These are phyloP conservation scores for Entomortierella chlamydospora DNA, from an alignment of 192 early-diverging fungal species.

Conservation along the genomic window DNA sequence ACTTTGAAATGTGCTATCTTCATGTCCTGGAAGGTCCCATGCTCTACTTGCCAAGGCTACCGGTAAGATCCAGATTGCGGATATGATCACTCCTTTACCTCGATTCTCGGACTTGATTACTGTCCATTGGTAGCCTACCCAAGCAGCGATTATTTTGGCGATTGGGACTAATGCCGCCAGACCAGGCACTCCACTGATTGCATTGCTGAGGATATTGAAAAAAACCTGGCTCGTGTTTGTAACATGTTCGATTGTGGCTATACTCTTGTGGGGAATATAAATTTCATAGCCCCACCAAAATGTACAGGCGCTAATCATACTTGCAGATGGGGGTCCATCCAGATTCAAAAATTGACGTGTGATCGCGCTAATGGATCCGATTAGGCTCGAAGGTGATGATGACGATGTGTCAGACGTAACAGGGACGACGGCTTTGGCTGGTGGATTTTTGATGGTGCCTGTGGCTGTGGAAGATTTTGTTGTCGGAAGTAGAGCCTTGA, in stretches of 20 bases:
- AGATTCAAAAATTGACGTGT: slow-evolving; percentile 8
- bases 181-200: slow-evolving; percentile 21
- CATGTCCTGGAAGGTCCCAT: slow-evolving; percentile 30
- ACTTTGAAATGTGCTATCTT: slow-evolving; percentile 4
- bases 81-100: slow-evolving; percentile 53
- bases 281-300: slow-evolving; percentile 61
- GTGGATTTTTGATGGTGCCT: neutral
- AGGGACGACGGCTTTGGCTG: neutral
- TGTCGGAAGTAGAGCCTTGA: slow-evolving; percentile 18
- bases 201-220: slow-evolving; percentile 36
- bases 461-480: neutral
- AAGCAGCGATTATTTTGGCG: slow-evolving; percentile 54
- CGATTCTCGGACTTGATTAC: slow-evolving; percentile 53
- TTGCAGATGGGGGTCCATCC: slow-evolving; percentile 19
- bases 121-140: slow-evolving; percentile 56
- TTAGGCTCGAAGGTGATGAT: slow-evolving; percentile 7
- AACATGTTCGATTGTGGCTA: slow-evolving; percentile 44
- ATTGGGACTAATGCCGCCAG: slow-evolving; percentile 37
- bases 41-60: slow-evolving; percentile 53
- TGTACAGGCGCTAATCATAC: slow-evolving; percentile 39
- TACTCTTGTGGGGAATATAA: slow-evolving; percentile 52
- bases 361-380: slow-evolving; percentile 25
- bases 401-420: neutral
- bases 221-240: slow-evolving; percentile 48
- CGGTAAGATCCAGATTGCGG: slow-evolving; percentile 58